Evolutionary conservation across 2,329 filamentous ascomycete species (phyloP).

Genomic region (Aspergillus sp.): DNA sequence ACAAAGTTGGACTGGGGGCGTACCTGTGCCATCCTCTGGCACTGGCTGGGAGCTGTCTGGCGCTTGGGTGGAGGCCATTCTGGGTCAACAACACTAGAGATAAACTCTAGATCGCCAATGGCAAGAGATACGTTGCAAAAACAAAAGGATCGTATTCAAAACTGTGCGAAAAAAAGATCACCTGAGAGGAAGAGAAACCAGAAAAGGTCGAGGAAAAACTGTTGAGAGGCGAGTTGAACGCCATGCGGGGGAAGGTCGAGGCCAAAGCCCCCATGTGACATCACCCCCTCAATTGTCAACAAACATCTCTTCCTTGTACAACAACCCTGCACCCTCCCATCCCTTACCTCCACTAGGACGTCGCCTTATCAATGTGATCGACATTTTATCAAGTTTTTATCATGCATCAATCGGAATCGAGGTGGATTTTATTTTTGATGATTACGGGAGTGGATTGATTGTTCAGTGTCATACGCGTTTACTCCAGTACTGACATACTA

Average conservation of each 20-base stretch:
- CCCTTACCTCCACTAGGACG: background rate
- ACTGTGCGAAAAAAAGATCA: background rate
- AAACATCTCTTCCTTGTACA: background rate
- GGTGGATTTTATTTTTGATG: background rate
- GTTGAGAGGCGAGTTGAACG: slow-evolving; percentile 2
- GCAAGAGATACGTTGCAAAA: background rate
- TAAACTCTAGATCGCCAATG: background rate
- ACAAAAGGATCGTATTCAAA: background rate
- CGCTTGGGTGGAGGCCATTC: slow-evolving; percentile 22
- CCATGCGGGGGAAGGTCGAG: slow-evolving; percentile 13
- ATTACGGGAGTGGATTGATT: background rate
- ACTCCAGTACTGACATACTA: background rate
- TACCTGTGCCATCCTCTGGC: slow-evolving; percentile 31
- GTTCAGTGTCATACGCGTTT: background rate
- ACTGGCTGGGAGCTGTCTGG: slow-evolving; percentile 3
- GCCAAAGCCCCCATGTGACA: slow-evolving; percentile 7
- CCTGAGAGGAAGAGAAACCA: background rate
- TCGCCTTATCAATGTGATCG: background rate
- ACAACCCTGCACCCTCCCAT: background rate
- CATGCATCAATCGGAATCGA: background rate
- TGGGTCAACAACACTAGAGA: background rate
- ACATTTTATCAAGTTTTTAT: background rate
- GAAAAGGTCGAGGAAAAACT: slow-evolving; percentile 1
- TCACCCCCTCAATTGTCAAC: background rate
- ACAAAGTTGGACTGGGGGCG: slow-evolving; percentile 8